A percentile compares a stretch with the other conserved stretches of the same genome.
Conservation (phyloP, 73 alveolate genomes). For the Loxodes magnus region DNA sequence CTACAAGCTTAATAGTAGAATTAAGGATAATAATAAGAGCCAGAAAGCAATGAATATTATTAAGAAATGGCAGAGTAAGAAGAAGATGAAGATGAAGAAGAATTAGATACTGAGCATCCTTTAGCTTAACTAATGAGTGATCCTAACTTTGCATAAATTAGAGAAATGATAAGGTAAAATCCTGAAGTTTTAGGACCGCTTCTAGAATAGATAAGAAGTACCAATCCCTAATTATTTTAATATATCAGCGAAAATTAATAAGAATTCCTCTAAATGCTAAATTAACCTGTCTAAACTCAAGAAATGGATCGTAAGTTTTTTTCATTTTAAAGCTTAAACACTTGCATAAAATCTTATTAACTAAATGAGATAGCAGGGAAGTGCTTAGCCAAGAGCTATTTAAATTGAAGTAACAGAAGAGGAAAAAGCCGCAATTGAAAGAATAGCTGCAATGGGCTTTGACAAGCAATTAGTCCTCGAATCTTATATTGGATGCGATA, state of each 20-base stretch:
- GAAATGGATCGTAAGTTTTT: too few species aligned
- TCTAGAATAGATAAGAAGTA: conserved; percentile 32
- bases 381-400: too few species aligned
- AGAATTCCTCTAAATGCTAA: conserved; percentile 32
- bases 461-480: conserved; percentile 50
- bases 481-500: conserved; percentile 55
- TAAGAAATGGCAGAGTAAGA: too few species aligned
- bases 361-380: too few species aligned
- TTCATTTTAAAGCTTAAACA: too few species aligned
- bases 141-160: conserved; percentile 37
- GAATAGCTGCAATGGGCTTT: conserved; percentile 35
- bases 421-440: conserved; percentile 42
- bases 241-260: conserved; percentile 25
- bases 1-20: too few species aligned
- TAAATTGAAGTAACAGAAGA: conserved; percentile 33
- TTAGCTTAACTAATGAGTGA: conserved; percentile 26
- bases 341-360: too few species aligned
- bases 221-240: conserved; percentile 45
- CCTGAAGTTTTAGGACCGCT: conserved; percentile 43
- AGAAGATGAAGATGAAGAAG: too few species aligned
- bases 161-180: conserved; percentile 33
- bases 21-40: too few species aligned
- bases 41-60: too few species aligned
- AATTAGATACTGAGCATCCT: too few species aligned
- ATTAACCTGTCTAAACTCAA: too few species aligned